phyloP scores from a whole-genome alignment of 139 green algal species.

The Chlorella sp. region DNA sequence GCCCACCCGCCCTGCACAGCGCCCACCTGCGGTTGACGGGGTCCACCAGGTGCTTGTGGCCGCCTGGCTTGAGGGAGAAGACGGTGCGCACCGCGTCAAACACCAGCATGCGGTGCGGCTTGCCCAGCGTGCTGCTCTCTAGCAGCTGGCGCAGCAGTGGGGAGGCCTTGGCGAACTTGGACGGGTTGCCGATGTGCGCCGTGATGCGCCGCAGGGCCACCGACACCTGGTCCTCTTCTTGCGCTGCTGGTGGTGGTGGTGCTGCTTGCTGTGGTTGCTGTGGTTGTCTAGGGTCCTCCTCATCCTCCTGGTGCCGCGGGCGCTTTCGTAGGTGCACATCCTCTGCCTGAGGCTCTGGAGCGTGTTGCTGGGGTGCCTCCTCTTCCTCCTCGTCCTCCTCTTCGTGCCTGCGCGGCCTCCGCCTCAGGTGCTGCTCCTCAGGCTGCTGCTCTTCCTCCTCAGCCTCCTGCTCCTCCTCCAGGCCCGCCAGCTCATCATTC shows the following conservation, averaged over 20 bases:
- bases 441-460: neutral
- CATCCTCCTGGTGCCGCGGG: neutral
- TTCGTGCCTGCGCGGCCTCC: neutral
- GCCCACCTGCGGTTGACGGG: neutral
- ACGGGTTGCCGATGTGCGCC: constrained; percentile 47
- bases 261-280: neutral
- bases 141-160: constrained; percentile 67
- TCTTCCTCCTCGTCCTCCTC: neutral
- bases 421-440: neutral
- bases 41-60: constrained; percentile 5
- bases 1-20: neutral
- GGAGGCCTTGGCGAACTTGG: constrained; percentile 69
- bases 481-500: neutral
- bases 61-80: constrained; percentile 1
- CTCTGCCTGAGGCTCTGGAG: too few relatives aligned
- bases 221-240: neutral
- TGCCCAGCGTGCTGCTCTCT: constrained; percentile 13
- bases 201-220: constrained; percentile 13
- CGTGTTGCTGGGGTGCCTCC: neutral
- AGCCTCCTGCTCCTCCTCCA: too few relatives aligned
- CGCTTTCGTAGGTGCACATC: neutral
- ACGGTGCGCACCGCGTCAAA: constrained; percentile 20
- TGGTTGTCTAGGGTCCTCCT: neutral
- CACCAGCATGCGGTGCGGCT: constrained; percentile 13
- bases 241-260: neutral